A percentile compares a stretch with the other conserved stretches of the same genome.
Evolutionary conservation across 2,329 filamentous ascomycete species (phyloP).

Genomic region (Falciphora oryzae): DNA sequence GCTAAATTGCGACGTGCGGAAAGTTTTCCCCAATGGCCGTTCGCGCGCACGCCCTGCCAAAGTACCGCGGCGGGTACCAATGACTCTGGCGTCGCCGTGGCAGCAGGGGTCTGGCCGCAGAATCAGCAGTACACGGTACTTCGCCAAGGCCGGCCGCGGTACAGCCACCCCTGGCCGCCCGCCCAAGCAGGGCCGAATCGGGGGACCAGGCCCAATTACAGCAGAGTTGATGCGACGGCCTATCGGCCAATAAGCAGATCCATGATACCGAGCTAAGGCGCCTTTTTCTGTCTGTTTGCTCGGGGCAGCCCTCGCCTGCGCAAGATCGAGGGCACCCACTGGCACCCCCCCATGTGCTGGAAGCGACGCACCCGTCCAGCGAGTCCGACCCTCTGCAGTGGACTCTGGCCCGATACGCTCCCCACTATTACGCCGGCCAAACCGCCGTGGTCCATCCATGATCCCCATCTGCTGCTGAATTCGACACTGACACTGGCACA

Average conservation of each 20-base stretch:
- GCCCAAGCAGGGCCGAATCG: slow-evolving; percentile 14
- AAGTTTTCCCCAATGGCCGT: slow-evolving; percentile 11
- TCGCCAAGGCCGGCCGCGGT: not conserved
- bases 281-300: not conserved
- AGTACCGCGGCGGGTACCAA: not conserved
- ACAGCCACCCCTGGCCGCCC: not conserved
- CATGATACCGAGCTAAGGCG: not conserved
- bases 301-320: not conserved
- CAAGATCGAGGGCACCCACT: not conserved
- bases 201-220: slow-evolving; percentile 11
- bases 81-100: not conserved
- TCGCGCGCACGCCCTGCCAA: not conserved
- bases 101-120: not conserved
- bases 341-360: not conserved
- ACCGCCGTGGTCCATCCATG: slow-evolving; percentile 42
- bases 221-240: not conserved
- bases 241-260: slow-evolving; percentile 6
- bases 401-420: slow-evolving; percentile 25
- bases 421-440: slow-evolving; percentile 56
- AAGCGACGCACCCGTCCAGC: slow-evolving; percentile 3
- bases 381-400: slow-evolving; percentile 12
- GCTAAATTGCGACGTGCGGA: slow-evolving; percentile 27
- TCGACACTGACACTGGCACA: not conserved
- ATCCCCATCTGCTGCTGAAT: slow-evolving; percentile 24
- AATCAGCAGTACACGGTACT: not conserved